These are phyloP conservation scores for Middelhovenomyces tepae DNA, from an alignment of 805 yeast genomes.

Conservation along the genomic window DNA sequence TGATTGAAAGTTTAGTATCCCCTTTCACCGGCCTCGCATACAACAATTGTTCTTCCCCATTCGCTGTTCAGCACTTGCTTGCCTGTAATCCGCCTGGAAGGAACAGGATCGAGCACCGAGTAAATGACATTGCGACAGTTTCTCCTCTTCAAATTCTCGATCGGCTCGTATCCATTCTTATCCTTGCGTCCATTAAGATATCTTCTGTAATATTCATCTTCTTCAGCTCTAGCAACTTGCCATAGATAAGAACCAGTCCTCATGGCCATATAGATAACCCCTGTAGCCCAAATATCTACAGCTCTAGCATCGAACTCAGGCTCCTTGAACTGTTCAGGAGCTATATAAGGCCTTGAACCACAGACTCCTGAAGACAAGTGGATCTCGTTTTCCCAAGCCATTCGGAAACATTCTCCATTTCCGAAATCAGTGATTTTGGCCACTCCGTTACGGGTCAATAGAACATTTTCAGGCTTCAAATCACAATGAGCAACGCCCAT, in stretches of 20 bases:
- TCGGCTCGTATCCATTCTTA: slow-evolving; percentile 84
- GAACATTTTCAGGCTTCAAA: slow-evolving; percentile 77
- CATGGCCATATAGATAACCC: slow-evolving; percentile 69
- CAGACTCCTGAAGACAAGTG: slow-evolving; percentile 65
- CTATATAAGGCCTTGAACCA: slow-evolving; percentile 86
- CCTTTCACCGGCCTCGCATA: slow-evolving; percentile 61
- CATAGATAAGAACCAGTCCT: slow-evolving; percentile 90
- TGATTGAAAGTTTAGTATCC: slow-evolving; percentile 16
- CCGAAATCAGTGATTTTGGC: slow-evolving; percentile 81
- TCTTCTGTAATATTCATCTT: slow-evolving; percentile 71
- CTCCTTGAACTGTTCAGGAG: slow-evolving; percentile 73
- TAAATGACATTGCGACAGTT: slow-evolving; percentile 89
- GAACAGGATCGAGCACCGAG: slow-evolving; percentile 86
- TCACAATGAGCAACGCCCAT: slow-evolving; percentile 95
- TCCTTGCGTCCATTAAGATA: slow-evolving; percentile 74
- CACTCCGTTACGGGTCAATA: slow-evolving; percentile 58
- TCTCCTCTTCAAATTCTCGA: slow-evolving; percentile 74
- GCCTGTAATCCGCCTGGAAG: slow-evolving; percentile 78
- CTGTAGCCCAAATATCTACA: slow-evolving; percentile 87
- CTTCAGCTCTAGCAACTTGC: slow-evolving; percentile 65
- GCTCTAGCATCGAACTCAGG: slow-evolving; percentile 63
- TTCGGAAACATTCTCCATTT: slow-evolving; percentile 80
- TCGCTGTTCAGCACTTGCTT: slow-evolving; percentile 83
- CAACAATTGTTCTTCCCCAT: slow-evolving; percentile 86
- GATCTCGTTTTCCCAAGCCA: slow-evolving; percentile 76